Evolutionary conservation across 345 rosid genomes (phyloP), one percentile per base, ranked within the genome.

Genomic region (Garcia nutans): DNA sequence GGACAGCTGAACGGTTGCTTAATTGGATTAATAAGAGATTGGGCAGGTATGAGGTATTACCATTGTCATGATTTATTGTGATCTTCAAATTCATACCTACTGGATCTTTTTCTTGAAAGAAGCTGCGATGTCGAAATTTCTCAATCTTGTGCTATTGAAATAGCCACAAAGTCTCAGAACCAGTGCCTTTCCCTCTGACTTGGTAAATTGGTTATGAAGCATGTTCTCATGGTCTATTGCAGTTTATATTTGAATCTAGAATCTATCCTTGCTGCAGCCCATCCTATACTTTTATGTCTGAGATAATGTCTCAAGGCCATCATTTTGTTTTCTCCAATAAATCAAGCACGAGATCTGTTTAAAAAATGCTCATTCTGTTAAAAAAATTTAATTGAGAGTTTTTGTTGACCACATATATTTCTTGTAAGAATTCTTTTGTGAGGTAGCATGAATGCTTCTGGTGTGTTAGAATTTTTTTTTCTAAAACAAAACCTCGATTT

Each of bases 11-110:
- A 50, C 86, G 77, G 71, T 82, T 96, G 89, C 87, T 96, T 76
- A 84, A 71, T 73, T 96, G 97, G 98, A 92, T 96, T 74, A 96
- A 93, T 85, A 91, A 93, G 88, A 84, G 89, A 80, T 67, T 85
- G 62, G 92, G 93, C 80, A 96, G 99, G 98, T 92, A 88, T 75
- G 87, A 13, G 45, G 62, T 77, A 8, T 81, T 68, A 31, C 37
- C 33, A 63, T 56, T 61, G 41, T 37, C 68, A 70, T 78, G 28
- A 72, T 69, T 72, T 68, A 33, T 26, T 72, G 13, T 10, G 55
- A 68, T 72, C 20, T 28, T 66, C 37, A 50, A 45, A 23, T 68
- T 54, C 23, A 17, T 41, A 11, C 55, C 2, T 41, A 66, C 41
- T 44, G 5, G 19, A 10, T 44, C 73, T 37, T 81, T 76, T 44